These are phyloP conservation scores for Daldinia eschscholtzii DNA, from an alignment of 2,329 filamentous ascomycete species.

Conservation along the genomic window DNA sequence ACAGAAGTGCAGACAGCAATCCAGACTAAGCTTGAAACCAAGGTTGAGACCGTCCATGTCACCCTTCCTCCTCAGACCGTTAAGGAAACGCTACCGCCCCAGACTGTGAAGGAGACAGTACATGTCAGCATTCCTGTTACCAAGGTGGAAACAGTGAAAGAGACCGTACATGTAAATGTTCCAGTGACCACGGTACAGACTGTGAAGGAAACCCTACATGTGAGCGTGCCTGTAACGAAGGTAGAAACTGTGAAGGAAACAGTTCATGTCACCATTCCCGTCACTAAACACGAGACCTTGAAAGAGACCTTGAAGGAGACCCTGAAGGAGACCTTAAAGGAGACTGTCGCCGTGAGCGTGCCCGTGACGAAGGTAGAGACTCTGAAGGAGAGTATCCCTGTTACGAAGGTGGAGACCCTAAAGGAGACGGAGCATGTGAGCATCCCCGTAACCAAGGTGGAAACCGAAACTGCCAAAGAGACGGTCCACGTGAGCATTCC, in stretches of 20 bases:
- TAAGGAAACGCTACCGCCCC: constrained; percentile 29
- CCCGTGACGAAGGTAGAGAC: constrained; percentile 31
- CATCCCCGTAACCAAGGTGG: constrained; percentile 28
- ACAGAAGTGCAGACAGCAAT: constrained; percentile 20
- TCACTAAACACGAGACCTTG: neutral
- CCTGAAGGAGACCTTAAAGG: constrained; percentile 10
- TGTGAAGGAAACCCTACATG: constrained; percentile 29
- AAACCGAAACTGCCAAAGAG: constrained; percentile 32
- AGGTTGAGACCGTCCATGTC: constrained; percentile 19
- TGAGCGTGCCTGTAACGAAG: constrained; percentile 13
- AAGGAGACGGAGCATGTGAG: constrained; percentile 19
- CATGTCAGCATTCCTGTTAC: constrained; percentile 18
- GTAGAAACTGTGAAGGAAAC: constrained; percentile 31
- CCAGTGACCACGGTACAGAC: constrained; percentile 16
- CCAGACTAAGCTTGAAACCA: constrained; percentile 25
- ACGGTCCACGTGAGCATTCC: constrained; percentile 28
- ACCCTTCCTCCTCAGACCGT: constrained; percentile 24
- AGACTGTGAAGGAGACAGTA: constrained; percentile 33
- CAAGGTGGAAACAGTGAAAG: constrained; percentile 21
- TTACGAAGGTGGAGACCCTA: constrained; percentile 27
- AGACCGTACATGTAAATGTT: constrained; percentile 18
- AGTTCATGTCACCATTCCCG: constrained; percentile 8
- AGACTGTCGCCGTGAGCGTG: constrained; percentile 22
- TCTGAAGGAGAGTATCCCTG: constrained; percentile 25
- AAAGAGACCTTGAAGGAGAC: constrained; percentile 29